phyloP scores from a whole-genome alignment of 768 basidiomycete species.

The Lentinula boryana region DNA sequence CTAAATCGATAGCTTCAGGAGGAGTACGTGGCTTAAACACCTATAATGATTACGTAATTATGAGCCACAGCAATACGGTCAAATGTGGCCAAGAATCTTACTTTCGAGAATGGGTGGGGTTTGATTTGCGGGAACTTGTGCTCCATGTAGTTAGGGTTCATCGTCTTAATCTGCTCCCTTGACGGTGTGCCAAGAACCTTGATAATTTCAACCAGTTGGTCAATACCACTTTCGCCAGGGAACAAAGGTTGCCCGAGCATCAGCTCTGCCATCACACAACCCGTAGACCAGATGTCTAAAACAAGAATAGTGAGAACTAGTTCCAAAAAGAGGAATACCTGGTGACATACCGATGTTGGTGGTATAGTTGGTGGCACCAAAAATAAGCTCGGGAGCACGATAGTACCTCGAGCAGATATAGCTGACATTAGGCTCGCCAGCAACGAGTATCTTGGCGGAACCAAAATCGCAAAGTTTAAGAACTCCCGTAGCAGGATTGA shows the following conservation, averaged over 20 bases:
- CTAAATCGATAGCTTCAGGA: conserved; percentile 92
- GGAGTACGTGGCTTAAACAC: conserved; percentile 98
- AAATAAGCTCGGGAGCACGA: conserved; percentile 97
- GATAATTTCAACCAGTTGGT: conserved; percentile 99
- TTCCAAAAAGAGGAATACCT: conserved; percentile 1
- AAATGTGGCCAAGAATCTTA: conserved; percentile 22
- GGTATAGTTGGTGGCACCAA: conserved; percentile 99
- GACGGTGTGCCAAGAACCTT: conserved; percentile 98
- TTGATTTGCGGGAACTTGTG: conserved; percentile 99
- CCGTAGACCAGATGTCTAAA: conserved; percentile 97
- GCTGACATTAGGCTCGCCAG: conserved; percentile 98
- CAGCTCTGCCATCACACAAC: conserved; percentile 99
- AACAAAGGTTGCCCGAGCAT: conserved; percentile 99
- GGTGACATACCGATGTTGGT: conserved; percentile 81
- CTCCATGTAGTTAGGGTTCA: conserved; percentile 99
- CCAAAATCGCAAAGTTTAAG: conserved; percentile 99
- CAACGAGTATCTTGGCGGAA: conserved; percentile 95
- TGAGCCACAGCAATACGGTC: conserved; percentile 9
- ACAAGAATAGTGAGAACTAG: not conserved
- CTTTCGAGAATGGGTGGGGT: conserved; percentile 98
- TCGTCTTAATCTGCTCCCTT: conserved; percentile 99
- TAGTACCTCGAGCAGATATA: conserved; percentile 99
- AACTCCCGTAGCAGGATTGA: conserved; percentile 95
- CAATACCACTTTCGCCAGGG: conserved; percentile 98
- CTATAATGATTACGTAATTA: conserved; percentile 30